phyloP scores from a whole-genome alignment of 257 asterid species.

The Forsythia suspensa region DNA sequence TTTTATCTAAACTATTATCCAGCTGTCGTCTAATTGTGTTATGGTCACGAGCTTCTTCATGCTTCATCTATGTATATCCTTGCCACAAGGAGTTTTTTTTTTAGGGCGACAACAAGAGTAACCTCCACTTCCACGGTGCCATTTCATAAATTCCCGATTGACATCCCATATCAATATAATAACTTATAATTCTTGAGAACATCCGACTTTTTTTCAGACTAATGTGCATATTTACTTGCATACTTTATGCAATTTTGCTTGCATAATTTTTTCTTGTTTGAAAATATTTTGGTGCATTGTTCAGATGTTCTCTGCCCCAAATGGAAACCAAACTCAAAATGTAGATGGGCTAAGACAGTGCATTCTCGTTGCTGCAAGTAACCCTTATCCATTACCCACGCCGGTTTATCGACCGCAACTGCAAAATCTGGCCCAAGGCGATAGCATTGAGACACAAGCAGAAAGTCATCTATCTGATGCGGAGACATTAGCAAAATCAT shows the following conservation, averaged over 20 bases:
- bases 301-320: conserved; percentile 68
- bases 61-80: too few species aligned
- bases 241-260: conserved; percentile 1
- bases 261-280: neutral
- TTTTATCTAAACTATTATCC: neutral
- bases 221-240: neutral
- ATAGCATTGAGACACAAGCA: conserved; percentile 53
- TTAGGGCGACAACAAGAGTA: too few species aligned
- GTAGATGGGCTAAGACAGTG: conserved; percentile 77
- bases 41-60: too few species aligned
- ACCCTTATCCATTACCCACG: conserved; percentile 80
- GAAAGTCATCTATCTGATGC: conserved; percentile 72
- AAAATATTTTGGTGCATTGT: conserved; percentile 22
- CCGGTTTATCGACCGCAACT: conserved; percentile 66
- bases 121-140: neutral
- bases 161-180: neutral
- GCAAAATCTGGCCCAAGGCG: conserved; percentile 58
- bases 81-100: too few species aligned
- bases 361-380: conserved; percentile 91
- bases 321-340: conserved; percentile 65
- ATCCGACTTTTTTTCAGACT: neutral
- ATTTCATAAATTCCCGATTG: neutral
- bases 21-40: too few species aligned
- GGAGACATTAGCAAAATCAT: conserved; percentile 76
- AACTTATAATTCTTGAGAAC: neutral